Conservation (phyloP, 2,329 filamentous ascomycete genomes). For the Fusarium denticulatum region DNA sequence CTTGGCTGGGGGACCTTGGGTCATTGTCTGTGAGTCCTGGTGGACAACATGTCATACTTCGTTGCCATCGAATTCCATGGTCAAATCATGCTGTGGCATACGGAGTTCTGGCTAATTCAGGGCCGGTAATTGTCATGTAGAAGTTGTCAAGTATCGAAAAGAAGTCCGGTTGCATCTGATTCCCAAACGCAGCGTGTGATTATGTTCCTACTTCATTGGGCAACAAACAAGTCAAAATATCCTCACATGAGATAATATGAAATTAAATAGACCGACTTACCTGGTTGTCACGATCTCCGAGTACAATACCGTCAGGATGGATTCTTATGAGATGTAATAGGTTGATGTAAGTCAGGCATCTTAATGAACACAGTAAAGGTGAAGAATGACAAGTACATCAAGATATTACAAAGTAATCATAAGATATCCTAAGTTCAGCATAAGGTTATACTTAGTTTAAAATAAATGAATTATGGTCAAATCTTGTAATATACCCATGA, state of each 20-base stretch:
- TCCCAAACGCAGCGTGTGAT: neutral
- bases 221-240: neutral
- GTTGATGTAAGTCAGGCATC: neutral
- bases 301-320: neutral
- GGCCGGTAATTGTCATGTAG: neutral
- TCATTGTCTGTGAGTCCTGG: neutral
- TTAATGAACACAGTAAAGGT: neutral
- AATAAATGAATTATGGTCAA: neutral
- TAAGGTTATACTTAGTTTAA: neutral
- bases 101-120: neutral
- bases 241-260: neutral
- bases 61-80: neutral
- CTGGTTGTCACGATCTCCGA: neutral
- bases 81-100: neutral
- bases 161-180: neutral
- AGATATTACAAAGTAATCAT: neutral
- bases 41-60: neutral
- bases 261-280: neutral
- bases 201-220: neutral
- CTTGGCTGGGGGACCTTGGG: no score
- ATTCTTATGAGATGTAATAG: neutral
- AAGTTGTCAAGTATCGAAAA: neutral
- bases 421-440: neutral
- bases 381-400: neutral
- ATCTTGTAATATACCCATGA: neutral